Evolutionary conservation across 768 basidiomycete species (phyloP).

Genomic region (Coprinopsis sp.): DNA sequence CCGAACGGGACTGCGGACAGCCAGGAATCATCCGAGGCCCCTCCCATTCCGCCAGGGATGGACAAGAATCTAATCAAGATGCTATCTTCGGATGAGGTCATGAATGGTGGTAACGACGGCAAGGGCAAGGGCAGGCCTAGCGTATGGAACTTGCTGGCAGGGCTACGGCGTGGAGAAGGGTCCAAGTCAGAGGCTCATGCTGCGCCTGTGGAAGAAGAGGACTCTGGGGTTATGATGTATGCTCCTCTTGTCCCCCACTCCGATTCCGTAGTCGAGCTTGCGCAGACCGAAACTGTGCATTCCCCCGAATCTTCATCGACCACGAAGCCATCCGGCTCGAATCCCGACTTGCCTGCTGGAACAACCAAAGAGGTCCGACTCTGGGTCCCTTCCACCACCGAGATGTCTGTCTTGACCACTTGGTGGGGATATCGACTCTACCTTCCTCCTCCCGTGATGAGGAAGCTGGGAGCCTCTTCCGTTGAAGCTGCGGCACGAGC

Average conservation of each 20-base stretch:
- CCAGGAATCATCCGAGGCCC: slow-evolving; percentile 15
- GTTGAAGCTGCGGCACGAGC: slow-evolving; percentile 70
- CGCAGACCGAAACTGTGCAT: slow-evolving; percentile 51
- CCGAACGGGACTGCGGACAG: slow-evolving; percentile 6
- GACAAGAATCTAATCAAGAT: slow-evolving; percentile 47
- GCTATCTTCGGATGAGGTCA: slow-evolving; percentile 56
- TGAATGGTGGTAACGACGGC: slow-evolving; percentile 45
- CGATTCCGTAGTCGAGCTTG: slow-evolving; percentile 64
- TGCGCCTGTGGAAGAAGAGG: slow-evolving; percentile 32
- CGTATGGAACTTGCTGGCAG: slow-evolving; percentile 59
- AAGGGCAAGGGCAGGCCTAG: slow-evolving; percentile 34
- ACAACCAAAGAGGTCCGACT: slow-evolving; percentile 27
- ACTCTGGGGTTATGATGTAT: slow-evolving; percentile 71
- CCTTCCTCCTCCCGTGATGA: slow-evolving; percentile 73
- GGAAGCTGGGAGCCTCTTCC: slow-evolving; percentile 54
- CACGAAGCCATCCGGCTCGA: neutral
- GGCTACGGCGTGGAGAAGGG: slow-evolving; percentile 22
- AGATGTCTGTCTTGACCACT: slow-evolving; percentile 66
- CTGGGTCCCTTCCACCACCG: slow-evolving; percentile 73
- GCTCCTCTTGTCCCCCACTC: slow-evolving; percentile 60
- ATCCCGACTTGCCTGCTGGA: slow-evolving; percentile 15
- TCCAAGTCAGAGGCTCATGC: neutral
- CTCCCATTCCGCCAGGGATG: slow-evolving; percentile 37
- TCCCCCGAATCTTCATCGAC: neutral
- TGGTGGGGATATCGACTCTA: slow-evolving; percentile 83